Conservation (phyloP, 2,329 filamentous ascomycete genomes). For the Didymella sp. region DNA sequence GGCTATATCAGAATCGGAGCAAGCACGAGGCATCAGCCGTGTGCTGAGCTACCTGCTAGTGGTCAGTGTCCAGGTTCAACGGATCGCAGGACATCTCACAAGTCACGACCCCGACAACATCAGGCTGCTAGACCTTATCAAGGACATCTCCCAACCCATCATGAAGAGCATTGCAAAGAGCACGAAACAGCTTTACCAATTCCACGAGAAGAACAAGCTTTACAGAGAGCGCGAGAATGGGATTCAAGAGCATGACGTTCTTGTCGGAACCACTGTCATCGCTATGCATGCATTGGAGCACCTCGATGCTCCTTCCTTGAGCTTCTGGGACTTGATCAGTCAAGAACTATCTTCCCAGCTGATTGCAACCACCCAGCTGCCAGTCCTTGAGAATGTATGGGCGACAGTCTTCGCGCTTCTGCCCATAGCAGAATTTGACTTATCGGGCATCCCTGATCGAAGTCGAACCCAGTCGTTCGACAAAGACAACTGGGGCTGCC, state of each 20-base stretch:
- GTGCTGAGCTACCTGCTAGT: conserved; percentile 42
- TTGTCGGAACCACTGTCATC: conserved; percentile 58
- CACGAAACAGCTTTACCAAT: conserved; percentile 49
- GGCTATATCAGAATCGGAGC: not conserved
- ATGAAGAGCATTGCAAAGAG: conserved; percentile 46
- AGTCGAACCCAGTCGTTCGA: conserved; percentile 51
- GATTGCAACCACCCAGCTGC: conserved; percentile 32
- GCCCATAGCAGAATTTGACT: conserved; percentile 62
- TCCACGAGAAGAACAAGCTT: conserved; percentile 56
- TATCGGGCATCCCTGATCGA: conserved; percentile 54
- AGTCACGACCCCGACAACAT: conserved; percentile 21
- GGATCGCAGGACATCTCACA: conserved; percentile 40
- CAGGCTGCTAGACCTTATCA: conserved; percentile 44
- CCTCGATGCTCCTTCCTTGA: conserved; percentile 34
- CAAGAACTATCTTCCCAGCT: conserved; percentile 37
- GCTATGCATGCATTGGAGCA: conserved; percentile 53
- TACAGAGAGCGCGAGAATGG: conserved; percentile 56
- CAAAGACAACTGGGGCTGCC: conserved; percentile 59
- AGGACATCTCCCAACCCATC: conserved; percentile 46
- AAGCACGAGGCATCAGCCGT: conserved; percentile 15
- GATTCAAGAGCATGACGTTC: conserved; percentile 53
- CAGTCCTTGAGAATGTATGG: conserved; percentile 49
- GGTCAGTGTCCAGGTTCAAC: conserved; percentile 37
- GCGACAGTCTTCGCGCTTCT: conserved; percentile 60
- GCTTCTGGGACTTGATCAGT: conserved; percentile 56